Evolutionary conservation across 805 yeast species (phyloP).

Genomic region (Clavispora fructus): DNA sequence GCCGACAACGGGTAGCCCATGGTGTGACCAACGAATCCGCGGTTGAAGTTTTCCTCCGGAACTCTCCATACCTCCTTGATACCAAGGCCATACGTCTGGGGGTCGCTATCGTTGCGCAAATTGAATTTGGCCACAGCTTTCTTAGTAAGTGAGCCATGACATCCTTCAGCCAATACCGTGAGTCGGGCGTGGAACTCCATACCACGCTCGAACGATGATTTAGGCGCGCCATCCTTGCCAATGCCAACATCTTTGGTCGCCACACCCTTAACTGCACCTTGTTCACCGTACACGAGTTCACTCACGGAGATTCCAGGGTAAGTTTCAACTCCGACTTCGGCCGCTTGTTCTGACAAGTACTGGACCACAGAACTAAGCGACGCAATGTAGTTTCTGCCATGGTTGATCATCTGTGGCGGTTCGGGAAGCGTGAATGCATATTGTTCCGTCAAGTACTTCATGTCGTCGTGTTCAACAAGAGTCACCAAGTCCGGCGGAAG

Average conservation of each 20-base stretch:
- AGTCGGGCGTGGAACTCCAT: constrained; percentile 93
- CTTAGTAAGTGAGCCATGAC: constrained; percentile 91
- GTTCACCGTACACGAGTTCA: constrained; percentile 59
- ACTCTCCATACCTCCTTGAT: constrained; percentile 98
- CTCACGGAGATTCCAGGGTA: constrained; percentile 87
- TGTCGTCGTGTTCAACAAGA: constrained; percentile 64
- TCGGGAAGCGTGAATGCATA: constrained; percentile 74
- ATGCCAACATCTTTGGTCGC: constrained; percentile 94
- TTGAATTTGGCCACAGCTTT: constrained; percentile 64
- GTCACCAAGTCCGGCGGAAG: constrained; percentile 77
- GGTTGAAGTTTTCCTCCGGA: constrained; percentile 68
- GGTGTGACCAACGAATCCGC: constrained; percentile 80
- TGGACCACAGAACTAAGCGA: constrained; percentile 77
- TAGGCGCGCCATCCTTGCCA: constrained; percentile 68
- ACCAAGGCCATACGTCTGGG: constrained; percentile 94
- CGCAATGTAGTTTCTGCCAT: constrained; percentile 77
- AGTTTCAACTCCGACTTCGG: constrained; percentile 87
- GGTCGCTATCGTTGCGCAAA: constrained; percentile 57
- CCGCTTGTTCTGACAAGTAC: constrained; percentile 83
- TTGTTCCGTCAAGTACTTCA: constrained; percentile 62
- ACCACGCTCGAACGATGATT: constrained; percentile 85
- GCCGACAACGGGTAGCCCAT: constrained; percentile 80
- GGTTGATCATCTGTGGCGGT: constrained; percentile 85
- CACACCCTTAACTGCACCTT: constrained; percentile 71
- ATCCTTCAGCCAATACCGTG: constrained; percentile 95